These are phyloP conservation scores for fission yeast (Schizosaccharomyces pombe) DNA, from an alignment of 805 yeast species.

Conservation along the genomic window ASM294v3 CU329670.1:5141001-5141500, in stretches of 20 bases:
- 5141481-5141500: constrained; percentile 97
- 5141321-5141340: constrained; percentile 92
- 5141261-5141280: constrained; percentile 97
- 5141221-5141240: constrained; percentile 83
- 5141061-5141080: constrained; percentile 98
- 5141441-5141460: constrained; percentile 97
- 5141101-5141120: constrained; percentile 76
- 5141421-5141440: constrained; percentile 97
- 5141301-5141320: constrained; percentile 93
- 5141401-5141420: constrained; percentile 96
- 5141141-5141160: constrained; percentile 88
- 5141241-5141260: constrained; percentile 95
- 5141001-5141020: constrained; percentile 98
- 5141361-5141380: constrained; percentile 96
- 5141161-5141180: constrained; percentile 89
- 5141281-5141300: constrained; percentile 91
- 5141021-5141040: constrained; percentile 93
- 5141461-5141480: constrained; percentile 99
- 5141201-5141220: constrained; percentile 77
- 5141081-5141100: constrained; percentile 84
- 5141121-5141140: constrained; percentile 97
- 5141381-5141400: constrained; percentile 89
- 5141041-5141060: constrained; percentile 99
- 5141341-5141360: constrained; percentile 98
- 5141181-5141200: constrained; percentile 87